Conservation (phyloP, 177 flowering plant genomes). For the Vitis hybrid region DNA sequence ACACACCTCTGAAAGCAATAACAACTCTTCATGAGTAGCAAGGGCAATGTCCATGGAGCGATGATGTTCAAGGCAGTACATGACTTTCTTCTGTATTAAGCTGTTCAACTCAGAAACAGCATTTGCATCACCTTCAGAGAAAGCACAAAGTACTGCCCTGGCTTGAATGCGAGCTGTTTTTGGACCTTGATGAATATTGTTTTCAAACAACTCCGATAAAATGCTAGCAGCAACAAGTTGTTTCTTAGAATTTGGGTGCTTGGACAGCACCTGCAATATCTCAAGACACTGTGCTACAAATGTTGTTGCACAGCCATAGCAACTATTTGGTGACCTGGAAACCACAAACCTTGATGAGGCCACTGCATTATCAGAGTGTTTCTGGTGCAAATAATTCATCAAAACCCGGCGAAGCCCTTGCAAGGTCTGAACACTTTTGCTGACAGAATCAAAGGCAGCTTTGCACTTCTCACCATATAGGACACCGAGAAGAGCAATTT, state of each 20-base stretch:
- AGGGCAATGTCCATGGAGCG: slow-evolving; percentile 95
- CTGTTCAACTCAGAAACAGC: slow-evolving; percentile 85
- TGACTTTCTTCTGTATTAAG: slow-evolving; percentile 83
- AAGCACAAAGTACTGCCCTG: slow-evolving; percentile 90
- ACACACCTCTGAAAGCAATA: slow-evolving; percentile 92
- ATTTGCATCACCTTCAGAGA: slow-evolving; percentile 87
- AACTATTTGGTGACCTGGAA: slow-evolving; percentile 82
- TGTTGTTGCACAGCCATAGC: slow-evolving; percentile 96
- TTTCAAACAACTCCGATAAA: slow-evolving; percentile 92
- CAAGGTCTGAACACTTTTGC: slow-evolving; percentile 98
- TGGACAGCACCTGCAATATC: slow-evolving; percentile 78
- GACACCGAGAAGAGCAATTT: slow-evolving; percentile 99
- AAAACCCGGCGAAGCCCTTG: slow-evolving; percentile 96
- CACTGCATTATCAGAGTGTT: slow-evolving; percentile 50
- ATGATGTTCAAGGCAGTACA: slow-evolving; percentile 97
- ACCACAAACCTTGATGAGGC: slow-evolving; percentile 64
- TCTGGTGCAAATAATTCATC: slow-evolving; percentile 90
- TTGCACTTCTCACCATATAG: slow-evolving; percentile 99
- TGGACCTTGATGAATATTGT: slow-evolving; percentile 98
- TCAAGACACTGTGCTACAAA: slow-evolving; percentile 96
- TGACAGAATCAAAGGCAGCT: slow-evolving; percentile 99
- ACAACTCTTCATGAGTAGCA: slow-evolving; percentile 88
- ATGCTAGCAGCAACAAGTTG: slow-evolving; percentile 93
- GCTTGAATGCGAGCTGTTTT: slow-evolving; percentile 87
- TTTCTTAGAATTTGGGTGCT: slow-evolving; percentile 76